Conservation (phyloP, 441 rosid genomes). For the Adansonia gregorii region DNA sequence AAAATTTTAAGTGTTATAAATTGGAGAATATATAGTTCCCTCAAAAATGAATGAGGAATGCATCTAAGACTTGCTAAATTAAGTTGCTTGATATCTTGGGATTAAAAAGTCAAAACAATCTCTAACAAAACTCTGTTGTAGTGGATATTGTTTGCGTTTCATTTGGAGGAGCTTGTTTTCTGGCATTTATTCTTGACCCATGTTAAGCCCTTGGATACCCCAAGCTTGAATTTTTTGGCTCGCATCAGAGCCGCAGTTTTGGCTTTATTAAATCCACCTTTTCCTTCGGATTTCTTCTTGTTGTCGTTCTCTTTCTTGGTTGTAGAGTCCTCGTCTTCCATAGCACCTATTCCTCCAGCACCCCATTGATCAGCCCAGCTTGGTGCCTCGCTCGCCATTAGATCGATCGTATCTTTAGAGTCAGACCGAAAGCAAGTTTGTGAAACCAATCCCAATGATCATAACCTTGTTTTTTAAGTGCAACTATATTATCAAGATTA, state of each 20-base stretch:
- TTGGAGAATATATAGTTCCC: background rate
- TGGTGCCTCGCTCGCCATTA: constrained; percentile 73
- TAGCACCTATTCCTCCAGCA: constrained; percentile 76
- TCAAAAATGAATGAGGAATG: background rate
- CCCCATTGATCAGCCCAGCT: constrained; percentile 99
- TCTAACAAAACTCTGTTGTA: background rate
- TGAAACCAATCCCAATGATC: background rate
- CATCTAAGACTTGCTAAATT: background rate
- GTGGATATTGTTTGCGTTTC: background rate
- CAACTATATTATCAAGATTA: background rate
- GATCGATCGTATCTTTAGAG: background rate
- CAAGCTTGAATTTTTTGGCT: constrained; percentile 45
- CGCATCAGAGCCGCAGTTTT: constrained; percentile 37
- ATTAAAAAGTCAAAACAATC: background rate
- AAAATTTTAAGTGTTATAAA: background rate
- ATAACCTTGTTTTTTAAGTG: background rate
- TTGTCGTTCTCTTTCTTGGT: constrained; percentile 38
- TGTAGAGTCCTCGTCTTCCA: constrained; percentile 43
- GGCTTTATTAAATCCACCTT: constrained; percentile 33
- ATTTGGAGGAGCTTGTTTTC: constrained; percentile 36
- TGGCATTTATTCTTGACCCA: constrained; percentile 57
- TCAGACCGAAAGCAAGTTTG: background rate
- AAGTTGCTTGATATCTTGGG: background rate
- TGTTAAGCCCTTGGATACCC: constrained; percentile 48
- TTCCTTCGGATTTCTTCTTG: constrained; percentile 32